Conservation (phyloP, 176 grass and related monocot genomes). For the Avena atlantica region DNA sequence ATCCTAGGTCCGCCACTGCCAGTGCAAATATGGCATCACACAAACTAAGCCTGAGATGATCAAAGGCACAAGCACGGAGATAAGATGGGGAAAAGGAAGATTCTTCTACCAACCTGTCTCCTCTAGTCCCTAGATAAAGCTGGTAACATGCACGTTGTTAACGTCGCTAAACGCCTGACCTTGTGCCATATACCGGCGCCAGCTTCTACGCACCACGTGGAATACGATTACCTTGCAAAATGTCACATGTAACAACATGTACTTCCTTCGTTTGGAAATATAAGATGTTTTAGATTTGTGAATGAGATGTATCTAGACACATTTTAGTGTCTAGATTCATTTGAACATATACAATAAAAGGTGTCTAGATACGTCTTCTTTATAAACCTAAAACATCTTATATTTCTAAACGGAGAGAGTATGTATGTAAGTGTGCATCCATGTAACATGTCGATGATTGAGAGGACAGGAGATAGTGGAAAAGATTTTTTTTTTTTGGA, state of each 20-base stretch:
- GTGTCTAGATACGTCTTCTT: too few species aligned
- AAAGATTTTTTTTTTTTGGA: neutral
- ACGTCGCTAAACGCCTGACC: neutral
- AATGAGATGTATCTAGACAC: too few species aligned
- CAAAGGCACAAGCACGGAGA: neutral
- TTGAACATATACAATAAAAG: too few species aligned
- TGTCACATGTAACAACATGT: neutral
- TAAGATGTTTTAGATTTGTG: too few species aligned
- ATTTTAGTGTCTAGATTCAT: too few species aligned
- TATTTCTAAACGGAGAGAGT: too few species aligned
- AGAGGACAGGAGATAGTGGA: neutral
- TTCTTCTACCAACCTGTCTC: conserved; percentile 45
- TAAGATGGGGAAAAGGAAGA: neutral
- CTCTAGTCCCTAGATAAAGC: neutral
- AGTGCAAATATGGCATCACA: neutral
- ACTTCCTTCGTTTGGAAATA: neutral
- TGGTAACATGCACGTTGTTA: neutral
- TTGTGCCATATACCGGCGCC: too few species aligned
- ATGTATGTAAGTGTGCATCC: neutral
- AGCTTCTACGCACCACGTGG: neutral
- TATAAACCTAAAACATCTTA: too few species aligned
- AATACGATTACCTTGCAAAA: neutral
- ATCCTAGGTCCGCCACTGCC: too few species aligned
- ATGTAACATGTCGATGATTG: neutral
- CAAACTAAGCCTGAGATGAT: too few species aligned